These are phyloP conservation scores for Trametes hirsuta DNA, from an alignment of 1,284 basidiomycete genomes.

Conservation along the genomic window DNA sequence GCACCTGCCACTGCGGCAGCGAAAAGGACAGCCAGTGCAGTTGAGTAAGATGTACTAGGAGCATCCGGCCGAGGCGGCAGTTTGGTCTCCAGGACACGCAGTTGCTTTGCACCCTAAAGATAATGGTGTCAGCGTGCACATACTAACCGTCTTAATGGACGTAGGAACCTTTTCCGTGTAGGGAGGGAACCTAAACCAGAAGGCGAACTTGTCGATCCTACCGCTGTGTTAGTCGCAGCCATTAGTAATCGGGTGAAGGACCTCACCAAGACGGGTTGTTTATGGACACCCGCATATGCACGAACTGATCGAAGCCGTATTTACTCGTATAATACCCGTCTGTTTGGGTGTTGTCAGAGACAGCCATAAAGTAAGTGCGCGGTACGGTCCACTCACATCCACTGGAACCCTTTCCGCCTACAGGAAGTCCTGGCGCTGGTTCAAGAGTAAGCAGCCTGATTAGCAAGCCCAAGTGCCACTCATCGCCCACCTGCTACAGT, in stretches of 20 bases:
- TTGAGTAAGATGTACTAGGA: not conserved
- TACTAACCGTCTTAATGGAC: not conserved
- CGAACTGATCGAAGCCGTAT: slow-evolving; percentile 70
- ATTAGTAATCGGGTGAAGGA: not conserved
- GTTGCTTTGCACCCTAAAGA: not conserved
- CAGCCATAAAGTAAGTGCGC: slow-evolving; percentile 2
- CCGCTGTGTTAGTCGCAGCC: not conserved
- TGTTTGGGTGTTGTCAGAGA: slow-evolving; percentile 28
- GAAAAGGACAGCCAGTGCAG: not conserved
- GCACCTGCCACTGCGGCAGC: not conserved
- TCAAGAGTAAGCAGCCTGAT: not conserved
- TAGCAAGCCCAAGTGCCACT: no score
- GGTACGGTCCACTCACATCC: slow-evolving; percentile 54
- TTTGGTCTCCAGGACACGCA: not conserved
- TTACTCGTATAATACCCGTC: slow-evolving; percentile 69
- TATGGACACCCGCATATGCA: slow-evolving; percentile 63
- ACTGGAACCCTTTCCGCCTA: slow-evolving; percentile 73
- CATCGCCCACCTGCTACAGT: slow-evolving; percentile 51
- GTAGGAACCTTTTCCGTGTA: slow-evolving; percentile 39
- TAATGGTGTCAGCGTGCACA: not conserved
- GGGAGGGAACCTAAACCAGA: slow-evolving; percentile 66
- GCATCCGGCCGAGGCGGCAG: slow-evolving; percentile 2
- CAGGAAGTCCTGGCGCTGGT: slow-evolving; percentile 65
- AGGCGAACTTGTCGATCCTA: slow-evolving; percentile 56
- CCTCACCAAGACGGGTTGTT: slow-evolving; percentile 63